Conservation (phyloP, 345 rosid species). For the Aquilaria yunnanensis region DNA sequence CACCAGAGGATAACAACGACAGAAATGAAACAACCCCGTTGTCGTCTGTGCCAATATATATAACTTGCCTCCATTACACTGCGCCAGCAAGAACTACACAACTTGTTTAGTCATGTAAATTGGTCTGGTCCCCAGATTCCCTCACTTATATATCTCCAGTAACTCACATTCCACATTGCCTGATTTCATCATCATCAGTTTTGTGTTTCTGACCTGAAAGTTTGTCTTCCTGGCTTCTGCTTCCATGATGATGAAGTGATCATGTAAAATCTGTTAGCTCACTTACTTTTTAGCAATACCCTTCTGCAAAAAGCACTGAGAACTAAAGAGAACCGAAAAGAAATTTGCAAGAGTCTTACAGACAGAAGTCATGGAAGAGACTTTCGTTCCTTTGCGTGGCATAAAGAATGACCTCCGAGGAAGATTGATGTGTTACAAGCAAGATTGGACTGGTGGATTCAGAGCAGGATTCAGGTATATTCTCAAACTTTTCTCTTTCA, state of each 20-base stretch:
- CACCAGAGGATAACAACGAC: too few species aligned
- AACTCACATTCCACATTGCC: too few species aligned
- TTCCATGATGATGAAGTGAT: neutral
- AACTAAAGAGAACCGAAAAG: neutral
- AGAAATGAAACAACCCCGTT: too few species aligned
- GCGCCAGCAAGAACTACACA: too few species aligned
- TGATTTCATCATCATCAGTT: too few species aligned
- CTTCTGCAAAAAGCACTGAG: neutral
- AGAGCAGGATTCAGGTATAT: conserved; percentile 77
- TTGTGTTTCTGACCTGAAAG: neutral
- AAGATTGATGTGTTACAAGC: conserved; percentile 81
- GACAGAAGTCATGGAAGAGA: conserved; percentile 66
- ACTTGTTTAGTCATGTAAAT: too few species aligned
- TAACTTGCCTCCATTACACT: too few species aligned
- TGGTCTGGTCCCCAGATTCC: too few species aligned
- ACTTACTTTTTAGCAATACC: too few species aligned
- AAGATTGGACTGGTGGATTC: conserved; percentile 88
- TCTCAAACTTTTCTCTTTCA: neutral
- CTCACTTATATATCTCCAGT: too few species aligned
- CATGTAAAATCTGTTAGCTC: neutral
- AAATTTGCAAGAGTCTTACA: neutral
- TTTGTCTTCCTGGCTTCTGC: neutral
- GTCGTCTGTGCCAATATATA: too few species aligned
- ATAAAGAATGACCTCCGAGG: conserved; percentile 83
- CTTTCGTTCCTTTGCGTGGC: conserved; percentile 83